A percentile compares a stretch with the other conserved stretches of the same genome.
Conservation (phyloP, 139 green algal species). For the Picochlorum sp. region DNA sequence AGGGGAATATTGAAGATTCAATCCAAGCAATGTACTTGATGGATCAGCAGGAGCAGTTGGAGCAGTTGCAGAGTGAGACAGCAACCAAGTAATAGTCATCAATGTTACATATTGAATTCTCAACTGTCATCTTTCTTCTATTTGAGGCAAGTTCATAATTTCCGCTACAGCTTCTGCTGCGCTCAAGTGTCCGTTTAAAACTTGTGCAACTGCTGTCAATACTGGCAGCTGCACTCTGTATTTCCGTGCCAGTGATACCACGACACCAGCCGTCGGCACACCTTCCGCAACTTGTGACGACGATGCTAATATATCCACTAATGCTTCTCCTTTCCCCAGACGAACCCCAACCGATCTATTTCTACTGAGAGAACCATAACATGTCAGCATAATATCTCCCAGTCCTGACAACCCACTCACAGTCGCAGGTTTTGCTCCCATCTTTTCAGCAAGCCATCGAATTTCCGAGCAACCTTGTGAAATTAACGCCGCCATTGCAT, state of each 20-base stretch:
- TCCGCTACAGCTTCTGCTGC: constrained; percentile 73
- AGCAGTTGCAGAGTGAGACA: constrained; percentile 44
- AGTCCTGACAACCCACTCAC: constrained; percentile 83
- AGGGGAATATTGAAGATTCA: constrained; percentile 70
- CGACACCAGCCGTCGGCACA: constrained; percentile 85
- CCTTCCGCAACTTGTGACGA: constrained; percentile 79
- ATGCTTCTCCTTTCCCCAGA: constrained; percentile 76
- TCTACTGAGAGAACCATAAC: constrained; percentile 87
- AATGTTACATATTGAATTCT: constrained; percentile 13
- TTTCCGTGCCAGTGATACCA: constrained; percentile 77
- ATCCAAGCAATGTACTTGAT: constrained; percentile 73
- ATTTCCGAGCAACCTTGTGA: constrained; percentile 75
- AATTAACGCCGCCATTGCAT: constrained; percentile 91
- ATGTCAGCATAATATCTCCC: constrained; percentile 99
- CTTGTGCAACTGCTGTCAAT: constrained; percentile 89
- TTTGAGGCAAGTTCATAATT: constrained; percentile 95
- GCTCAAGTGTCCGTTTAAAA: constrained; percentile 76
- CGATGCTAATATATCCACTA: constrained; percentile 82
- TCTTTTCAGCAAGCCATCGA: constrained; percentile 87
- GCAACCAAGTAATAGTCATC: background rate
- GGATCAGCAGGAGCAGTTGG: constrained; percentile 78
- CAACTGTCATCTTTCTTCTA: constrained; percentile 66
- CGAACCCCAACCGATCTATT: constrained; percentile 89
- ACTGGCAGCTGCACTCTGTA: constrained; percentile 91
- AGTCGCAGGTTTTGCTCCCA: constrained; percentile 86